Conservation (phyloP, 2,329 filamentous ascomycete genomes). For the Scopulariopsis brevicaulis region DNA sequence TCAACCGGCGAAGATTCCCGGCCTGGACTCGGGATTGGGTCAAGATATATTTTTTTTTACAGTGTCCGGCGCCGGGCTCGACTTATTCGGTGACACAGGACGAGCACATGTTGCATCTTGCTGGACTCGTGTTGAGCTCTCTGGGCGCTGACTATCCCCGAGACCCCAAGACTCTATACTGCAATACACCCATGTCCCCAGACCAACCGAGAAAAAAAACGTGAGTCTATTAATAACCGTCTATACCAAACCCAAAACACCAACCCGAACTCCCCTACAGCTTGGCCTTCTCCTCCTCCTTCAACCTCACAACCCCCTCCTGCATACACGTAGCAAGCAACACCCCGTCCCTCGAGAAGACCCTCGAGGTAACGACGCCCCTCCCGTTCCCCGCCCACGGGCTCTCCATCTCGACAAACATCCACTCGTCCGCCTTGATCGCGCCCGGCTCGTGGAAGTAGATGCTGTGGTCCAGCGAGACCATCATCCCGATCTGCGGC, state of each 20-base stretch:
- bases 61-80: no score
- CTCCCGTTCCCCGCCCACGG: slow-evolving; percentile 72
- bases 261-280: slow-evolving; percentile 1
- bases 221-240: not conserved
- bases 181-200: not conserved
- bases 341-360: slow-evolving; percentile 59
- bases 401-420: slow-evolving; percentile 69
- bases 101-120: no score
- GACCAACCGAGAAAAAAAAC: not conserved
- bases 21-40: no score
- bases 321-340: slow-evolving; percentile 71
- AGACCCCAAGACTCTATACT: no score
- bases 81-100: no score
- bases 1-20: no score
- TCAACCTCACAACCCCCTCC: slow-evolving; percentile 48
- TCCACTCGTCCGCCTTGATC: slow-evolving; percentile 60
- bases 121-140: no score
- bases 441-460: slow-evolving; percentile 52
- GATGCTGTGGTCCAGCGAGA: slow-evolving; percentile 66
- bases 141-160: no score
- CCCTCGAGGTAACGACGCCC: slow-evolving; percentile 64
- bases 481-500: slow-evolving; percentile 70
- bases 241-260: not conserved
- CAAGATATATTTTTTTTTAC: no score
- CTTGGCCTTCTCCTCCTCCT: slow-evolving; percentile 24